A percentile compares a stretch with the other conserved stretches of the same genome.
Evolutionary conservation across 75 land plant genomes (phyloP).

Genomic region (Isoetes taiwanensis): DNA sequence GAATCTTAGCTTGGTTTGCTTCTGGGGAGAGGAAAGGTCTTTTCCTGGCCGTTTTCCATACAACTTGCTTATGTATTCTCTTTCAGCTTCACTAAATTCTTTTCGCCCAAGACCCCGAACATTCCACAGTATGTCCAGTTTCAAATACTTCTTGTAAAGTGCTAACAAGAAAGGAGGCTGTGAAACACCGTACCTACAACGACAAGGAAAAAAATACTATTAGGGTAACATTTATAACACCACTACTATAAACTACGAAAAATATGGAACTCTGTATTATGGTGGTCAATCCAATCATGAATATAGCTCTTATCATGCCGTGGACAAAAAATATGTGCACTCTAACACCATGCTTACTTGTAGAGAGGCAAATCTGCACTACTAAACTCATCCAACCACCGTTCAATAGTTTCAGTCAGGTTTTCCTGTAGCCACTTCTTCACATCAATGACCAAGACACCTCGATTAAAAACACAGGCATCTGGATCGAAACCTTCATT

Average conservation of each 20-base stretch:
- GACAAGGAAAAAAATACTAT: neutral
- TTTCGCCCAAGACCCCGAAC: slow-evolving; percentile 16
- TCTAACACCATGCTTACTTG: neutral
- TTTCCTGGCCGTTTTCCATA: slow-evolving; percentile 9
- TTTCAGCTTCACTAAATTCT: slow-evolving; percentile 13
- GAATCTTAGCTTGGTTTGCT: slow-evolving; percentile 20
- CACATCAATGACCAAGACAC: slow-evolving; percentile 33
- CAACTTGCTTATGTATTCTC: slow-evolving; percentile 10
- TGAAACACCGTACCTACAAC: slow-evolving; percentile 18
- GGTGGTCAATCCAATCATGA: too few species aligned
- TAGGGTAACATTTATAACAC: too few species aligned
- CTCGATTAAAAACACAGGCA: slow-evolving; percentile 34
- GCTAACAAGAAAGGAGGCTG: slow-evolving; percentile 31
- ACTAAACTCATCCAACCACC: slow-evolving; percentile 44
- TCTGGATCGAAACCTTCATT: slow-evolving; percentile 18
- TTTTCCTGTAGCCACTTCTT: slow-evolving; percentile 21
- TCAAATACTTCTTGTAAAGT: slow-evolving; percentile 26
- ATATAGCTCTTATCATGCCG: too few species aligned
- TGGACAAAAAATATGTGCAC: neutral
- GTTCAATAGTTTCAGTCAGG: slow-evolving; percentile 26
- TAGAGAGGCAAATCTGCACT: slow-evolving; percentile 17
- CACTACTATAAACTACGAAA: neutral
- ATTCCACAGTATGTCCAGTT: slow-evolving; percentile 32
- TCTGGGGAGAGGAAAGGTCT: slow-evolving; percentile 18
- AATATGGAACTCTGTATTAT: too few species aligned